Evolutionary conservation across 352 stramenopile species (phyloP).

Genomic region (Elongisporangium prolatum): DNA sequence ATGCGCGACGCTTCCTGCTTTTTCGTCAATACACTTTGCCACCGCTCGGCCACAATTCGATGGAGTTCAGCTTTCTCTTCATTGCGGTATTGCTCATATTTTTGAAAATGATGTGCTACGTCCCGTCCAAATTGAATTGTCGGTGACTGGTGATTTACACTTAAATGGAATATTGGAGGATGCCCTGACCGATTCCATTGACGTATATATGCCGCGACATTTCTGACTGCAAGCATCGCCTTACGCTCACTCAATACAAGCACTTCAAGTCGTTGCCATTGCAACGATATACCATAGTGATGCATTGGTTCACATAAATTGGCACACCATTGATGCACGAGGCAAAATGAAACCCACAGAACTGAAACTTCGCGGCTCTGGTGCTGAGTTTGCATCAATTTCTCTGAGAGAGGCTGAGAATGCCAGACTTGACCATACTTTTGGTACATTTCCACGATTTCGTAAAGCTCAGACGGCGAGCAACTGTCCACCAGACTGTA

Average conservation of each 20-base stretch:
- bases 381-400: conserved; percentile 24
- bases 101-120: conserved; percentile 16
- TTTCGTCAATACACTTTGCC: conserved; percentile 12
- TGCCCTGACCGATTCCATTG: conserved; percentile 14
- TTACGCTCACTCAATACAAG: conserved; percentile 25
- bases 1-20: conserved; percentile 6
- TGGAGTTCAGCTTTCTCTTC: too few species aligned
- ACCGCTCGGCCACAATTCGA: conserved; percentile 4
- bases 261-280: conserved; percentile 30
- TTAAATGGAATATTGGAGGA: conserved; percentile 36
- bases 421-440: conserved; percentile 10
- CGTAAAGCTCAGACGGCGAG: too few species aligned
- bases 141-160: conserved; percentile 25
- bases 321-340: conserved; percentile 25
- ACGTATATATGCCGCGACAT: conserved; percentile 36
- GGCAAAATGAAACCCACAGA: conserved; percentile 37
- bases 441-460: conserved; percentile 15
- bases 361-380: conserved; percentile 32
- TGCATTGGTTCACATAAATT: conserved; percentile 8
- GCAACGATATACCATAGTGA: conserved; percentile 32
- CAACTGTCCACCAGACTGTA: too few species aligned
- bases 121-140: conserved; percentile 28
- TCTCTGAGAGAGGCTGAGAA: conserved; percentile 9
- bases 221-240: conserved; percentile 23
- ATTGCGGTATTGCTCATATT: background rate